A percentile compares a stretch with the other conserved stretches of the same genome.
phyloP scores from a whole-genome alignment of 192 early-diverging fungal species.

The Backusella luteola region DNA sequence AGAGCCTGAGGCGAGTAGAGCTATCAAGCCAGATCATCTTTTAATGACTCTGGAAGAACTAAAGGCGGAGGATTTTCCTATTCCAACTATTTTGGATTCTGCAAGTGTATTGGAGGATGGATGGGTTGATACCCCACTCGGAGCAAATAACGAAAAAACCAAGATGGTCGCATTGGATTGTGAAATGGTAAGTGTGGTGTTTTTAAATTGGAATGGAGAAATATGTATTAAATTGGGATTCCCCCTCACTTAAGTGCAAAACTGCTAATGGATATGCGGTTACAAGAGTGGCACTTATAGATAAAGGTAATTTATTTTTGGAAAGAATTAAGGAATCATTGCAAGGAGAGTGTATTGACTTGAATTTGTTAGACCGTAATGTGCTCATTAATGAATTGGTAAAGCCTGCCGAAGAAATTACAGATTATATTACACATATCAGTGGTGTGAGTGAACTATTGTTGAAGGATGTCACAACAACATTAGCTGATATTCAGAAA shows the following conservation, averaged over 20 bases:
- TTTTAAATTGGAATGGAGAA: neutral
- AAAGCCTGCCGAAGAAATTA: slow-evolving; percentile 45
- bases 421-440: slow-evolving; percentile 55
- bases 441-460: slow-evolving; percentile 51
- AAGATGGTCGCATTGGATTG: slow-evolving; percentile 54
- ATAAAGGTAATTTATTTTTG: slow-evolving; percentile 17
- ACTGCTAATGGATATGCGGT: slow-evolving; percentile 35
- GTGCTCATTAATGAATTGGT: slow-evolving; percentile 49
- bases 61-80: slow-evolving; percentile 32
- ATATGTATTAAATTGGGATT: neutral
- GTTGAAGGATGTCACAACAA: slow-evolving; percentile 42
- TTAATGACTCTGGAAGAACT: slow-evolving; percentile 34
- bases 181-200: slow-evolving; percentile 52
- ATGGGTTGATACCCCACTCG: slow-evolving; percentile 44
- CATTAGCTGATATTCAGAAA: slow-evolving; percentile 47
- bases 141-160: slow-evolving; percentile 12
- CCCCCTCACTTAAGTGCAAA: neutral
- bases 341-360: neutral
- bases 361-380: slow-evolving; percentile 18
- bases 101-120: slow-evolving; percentile 19
- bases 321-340: neutral
- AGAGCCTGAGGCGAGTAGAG: neutral
- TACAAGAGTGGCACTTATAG: slow-evolving; percentile 49
- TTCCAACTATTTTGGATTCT: slow-evolving; percentile 17
- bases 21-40: slow-evolving; percentile 1